phyloP scores from a whole-genome alignment of 2,329 filamentous ascomycete species.

The Phyllosticta citrichinensis region DNA sequence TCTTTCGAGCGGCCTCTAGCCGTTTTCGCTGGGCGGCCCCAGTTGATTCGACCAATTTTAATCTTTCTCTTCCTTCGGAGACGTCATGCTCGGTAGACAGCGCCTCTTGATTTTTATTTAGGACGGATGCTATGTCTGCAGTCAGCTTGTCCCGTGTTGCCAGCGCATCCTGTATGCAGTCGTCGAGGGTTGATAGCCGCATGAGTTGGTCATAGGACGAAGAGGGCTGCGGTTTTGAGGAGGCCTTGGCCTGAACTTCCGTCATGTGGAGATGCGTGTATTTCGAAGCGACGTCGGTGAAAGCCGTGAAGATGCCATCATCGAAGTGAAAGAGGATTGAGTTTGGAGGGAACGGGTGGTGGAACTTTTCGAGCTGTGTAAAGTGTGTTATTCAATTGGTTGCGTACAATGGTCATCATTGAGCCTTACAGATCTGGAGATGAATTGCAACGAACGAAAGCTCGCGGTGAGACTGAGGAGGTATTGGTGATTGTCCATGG shows the following conservation, averaged over 20 bases:
- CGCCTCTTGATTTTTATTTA: conserved; percentile 29
- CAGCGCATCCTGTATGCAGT: conserved; percentile 82
- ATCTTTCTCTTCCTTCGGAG: conserved; percentile 32
- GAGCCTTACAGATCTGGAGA: conserved; percentile 52
- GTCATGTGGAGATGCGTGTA: conserved; percentile 19
- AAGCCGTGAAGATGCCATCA: conserved; percentile 76
- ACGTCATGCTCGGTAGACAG: conserved; percentile 27
- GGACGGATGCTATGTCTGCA: conserved; percentile 58
- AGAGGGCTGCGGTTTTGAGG: conserved; percentile 47
- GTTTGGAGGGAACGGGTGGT: conserved; percentile 68
- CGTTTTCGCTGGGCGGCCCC: conserved; percentile 56
- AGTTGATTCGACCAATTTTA: conserved; percentile 38
- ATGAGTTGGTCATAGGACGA: conserved; percentile 84
- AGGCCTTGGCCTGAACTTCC: conserved; percentile 26
- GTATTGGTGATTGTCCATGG: conserved; percentile 47
- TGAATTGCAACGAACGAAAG: conserved; percentile 64
- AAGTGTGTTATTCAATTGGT: neutral
- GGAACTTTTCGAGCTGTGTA: conserved; percentile 46
- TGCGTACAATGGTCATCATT: neutral
- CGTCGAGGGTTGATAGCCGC: conserved; percentile 78
- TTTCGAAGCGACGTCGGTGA: conserved; percentile 52
- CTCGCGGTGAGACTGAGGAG: conserved; percentile 65
- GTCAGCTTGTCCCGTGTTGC: conserved; percentile 65
- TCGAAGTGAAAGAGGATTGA: conserved; percentile 75
- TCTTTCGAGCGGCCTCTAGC: conserved; percentile 51